phyloP scores from a whole-genome alignment of 2,329 filamentous ascomycete genomes.

The Sporothrix variecibatus region DNA sequence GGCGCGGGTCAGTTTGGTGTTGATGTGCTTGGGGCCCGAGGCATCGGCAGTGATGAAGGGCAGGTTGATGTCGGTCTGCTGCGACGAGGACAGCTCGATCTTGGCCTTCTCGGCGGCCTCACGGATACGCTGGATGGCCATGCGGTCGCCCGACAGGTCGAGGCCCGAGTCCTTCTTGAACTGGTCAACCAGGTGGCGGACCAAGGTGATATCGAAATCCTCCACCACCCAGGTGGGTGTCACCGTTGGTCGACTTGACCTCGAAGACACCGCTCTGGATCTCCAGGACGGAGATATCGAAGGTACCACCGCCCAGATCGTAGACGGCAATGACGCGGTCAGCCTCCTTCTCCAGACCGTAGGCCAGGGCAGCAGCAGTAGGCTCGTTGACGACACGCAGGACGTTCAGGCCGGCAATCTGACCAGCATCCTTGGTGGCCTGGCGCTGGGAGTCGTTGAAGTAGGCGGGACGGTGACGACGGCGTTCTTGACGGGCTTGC shows the following conservation, averaged over 20 bases:
- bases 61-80: slow-evolving; percentile 96
- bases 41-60: slow-evolving; percentile 98
- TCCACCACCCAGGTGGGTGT: slow-evolving; percentile 97
- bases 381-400: slow-evolving; percentile 99
- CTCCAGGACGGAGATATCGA: slow-evolving; percentile 98
- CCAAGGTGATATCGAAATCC: slow-evolving; percentile 96
- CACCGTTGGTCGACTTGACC: slow-evolving; percentile 97
- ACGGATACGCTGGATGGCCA: slow-evolving; percentile 98
- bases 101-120: slow-evolving; percentile 99
- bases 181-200: slow-evolving; percentile 95
- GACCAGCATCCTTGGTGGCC: slow-evolving; percentile 97
- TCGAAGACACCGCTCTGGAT: slow-evolving; percentile 99
- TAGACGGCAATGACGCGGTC: slow-evolving; percentile 96
- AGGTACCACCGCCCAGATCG: slow-evolving; percentile 97
- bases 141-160: slow-evolving; percentile 87
- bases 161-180: slow-evolving; percentile 64
- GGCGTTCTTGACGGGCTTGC: slow-evolving; percentile 92
- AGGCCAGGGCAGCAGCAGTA: slow-evolving; percentile 94
- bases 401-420: slow-evolving; percentile 96
- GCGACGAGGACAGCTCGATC: slow-evolving; percentile 94
- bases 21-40: slow-evolving; percentile 97
- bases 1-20: slow-evolving; percentile 98
- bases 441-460: slow-evolving; percentile 99
- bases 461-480: slow-evolving; percentile 98
- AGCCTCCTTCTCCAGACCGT: slow-evolving; percentile 97